phyloP scores from a whole-genome alignment of 768 basidiomycete genomes.

The Lactifluus hygrophoroides region DNA sequence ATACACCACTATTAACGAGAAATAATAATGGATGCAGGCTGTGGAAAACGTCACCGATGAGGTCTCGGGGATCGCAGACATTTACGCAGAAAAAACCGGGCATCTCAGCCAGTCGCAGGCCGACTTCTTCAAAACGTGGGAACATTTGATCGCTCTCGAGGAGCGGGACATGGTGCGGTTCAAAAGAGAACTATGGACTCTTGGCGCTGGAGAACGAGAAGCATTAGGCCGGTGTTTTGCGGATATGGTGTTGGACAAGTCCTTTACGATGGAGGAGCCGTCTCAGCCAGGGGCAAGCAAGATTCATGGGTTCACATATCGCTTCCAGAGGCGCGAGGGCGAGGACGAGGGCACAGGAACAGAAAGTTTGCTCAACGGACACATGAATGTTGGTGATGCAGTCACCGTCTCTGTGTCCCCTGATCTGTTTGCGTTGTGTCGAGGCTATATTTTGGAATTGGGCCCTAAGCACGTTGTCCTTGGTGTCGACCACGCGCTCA shows the following conservation, averaged over 20 bases:
- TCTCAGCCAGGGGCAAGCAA: constrained; percentile 32
- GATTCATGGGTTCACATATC: constrained; percentile 75
- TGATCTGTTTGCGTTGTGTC: constrained; percentile 69
- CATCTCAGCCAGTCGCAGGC: constrained; percentile 63
- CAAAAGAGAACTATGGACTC: constrained; percentile 90
- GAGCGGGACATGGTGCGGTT: constrained; percentile 81
- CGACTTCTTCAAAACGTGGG: constrained; percentile 88
- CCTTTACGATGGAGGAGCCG: constrained; percentile 27
- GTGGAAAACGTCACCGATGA: constrained; percentile 55
- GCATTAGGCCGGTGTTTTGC: constrained; percentile 76
- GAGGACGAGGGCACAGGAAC: constrained; percentile 15
- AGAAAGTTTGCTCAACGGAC: constrained; percentile 58
- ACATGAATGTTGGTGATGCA: constrained; percentile 72
- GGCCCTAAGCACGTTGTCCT: constrained; percentile 54
- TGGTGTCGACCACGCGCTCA: constrained; percentile 78
- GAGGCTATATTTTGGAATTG: constrained; percentile 77
- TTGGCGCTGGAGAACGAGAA: constrained; percentile 74
- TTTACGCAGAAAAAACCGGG: constrained; percentile 70
- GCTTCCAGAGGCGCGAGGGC: constrained; percentile 37
- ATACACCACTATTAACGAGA: background rate
- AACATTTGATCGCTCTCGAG: constrained; percentile 72
- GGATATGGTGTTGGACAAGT: constrained; percentile 59
- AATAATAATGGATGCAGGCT: constrained; percentile 36
- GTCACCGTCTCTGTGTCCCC: constrained; percentile 85
- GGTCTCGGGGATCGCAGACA: constrained; percentile 48